Base-by-base conservation (phyloP, 305 asterid genomes). In the Stenogyne calaminthoides region DNA sequence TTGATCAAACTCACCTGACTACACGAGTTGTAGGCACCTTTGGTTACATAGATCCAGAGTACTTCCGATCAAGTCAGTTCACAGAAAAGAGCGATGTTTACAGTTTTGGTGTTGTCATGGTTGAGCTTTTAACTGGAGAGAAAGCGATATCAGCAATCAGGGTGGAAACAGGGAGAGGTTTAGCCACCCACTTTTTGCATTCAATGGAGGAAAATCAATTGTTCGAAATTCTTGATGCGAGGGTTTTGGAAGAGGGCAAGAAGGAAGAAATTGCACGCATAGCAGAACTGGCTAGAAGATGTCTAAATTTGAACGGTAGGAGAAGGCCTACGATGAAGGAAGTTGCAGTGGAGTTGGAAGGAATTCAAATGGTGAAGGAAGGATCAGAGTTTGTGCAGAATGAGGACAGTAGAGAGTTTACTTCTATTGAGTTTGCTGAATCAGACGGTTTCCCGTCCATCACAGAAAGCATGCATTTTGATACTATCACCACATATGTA, bases 181-280 rank as follows among this genome's bases (percentile, higher is more conserved):
- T 32, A 32, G 36, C 36, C 36, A 32, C 36, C 0, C 36, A 32
- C 36, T 32, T 3, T 61, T 40, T 80, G 76, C 62, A 67, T 1
- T 67, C 81, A 10, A 72, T 76, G 79, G 81, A 73, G 58, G 74
- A 68, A 9, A 58, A 76, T 19, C 71, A 25, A 1, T 72, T 76
- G 27, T 65, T 80, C 7, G 79, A 80, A 3, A 76, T 80, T 57
- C 61, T 76, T 7, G 79, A 80, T 58, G 42, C 70, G 9, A 69
- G 52, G 34, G 79, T 73, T 11, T 65, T 76, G 14, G 36, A 44
- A 73, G 81, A 77, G 44, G 82, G 69, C 10, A 44, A 14, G 2
- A 56, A 12, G 32, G 83, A 75, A 75, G 77, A 75, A n/a, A 63
- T 79, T 11, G 44, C 4, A 6, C 67, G 42, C 0, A 3, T 67